Percentiles rank a stretch among this genome's conserved stretches.
Conservation (phyloP, 2,329 filamentous ascomycete genomes). For the Cytospora leucostoma region DNA sequence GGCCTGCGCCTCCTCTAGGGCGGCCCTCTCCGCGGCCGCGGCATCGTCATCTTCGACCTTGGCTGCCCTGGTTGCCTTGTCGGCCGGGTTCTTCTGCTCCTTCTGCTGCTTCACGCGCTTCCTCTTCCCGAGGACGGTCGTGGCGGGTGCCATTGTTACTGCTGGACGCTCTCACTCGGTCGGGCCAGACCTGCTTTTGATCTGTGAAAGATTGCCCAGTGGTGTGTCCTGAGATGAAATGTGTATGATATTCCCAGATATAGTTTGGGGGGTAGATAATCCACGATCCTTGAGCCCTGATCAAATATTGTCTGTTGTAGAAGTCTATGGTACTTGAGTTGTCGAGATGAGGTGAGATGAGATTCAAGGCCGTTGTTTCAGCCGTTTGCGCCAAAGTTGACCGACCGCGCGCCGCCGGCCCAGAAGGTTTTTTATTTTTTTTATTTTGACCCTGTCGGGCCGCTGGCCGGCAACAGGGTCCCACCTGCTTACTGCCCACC, state of each 20-base stretch:
- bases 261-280: neutral
- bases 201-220: neutral
- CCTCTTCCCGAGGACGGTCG: slow-evolving; percentile 24
- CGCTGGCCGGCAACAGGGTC: neutral
- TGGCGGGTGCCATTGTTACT: slow-evolving; percentile 14
- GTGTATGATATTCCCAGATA: neutral
- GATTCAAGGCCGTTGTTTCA: neutral
- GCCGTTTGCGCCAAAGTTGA: neutral
- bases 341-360: neutral
- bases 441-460: neutral
- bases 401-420: neutral
- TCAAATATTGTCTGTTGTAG: slow-evolving; percentile 1
- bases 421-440: neutral
- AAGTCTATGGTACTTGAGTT: neutral
- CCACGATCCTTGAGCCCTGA: neutral
- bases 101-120: slow-evolving; percentile 18
- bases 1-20: slow-evolving; percentile 63
- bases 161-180: neutral
- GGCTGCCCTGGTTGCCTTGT: neutral
- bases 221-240: neutral
- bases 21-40: slow-evolving; percentile 20
- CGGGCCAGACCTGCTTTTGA: slow-evolving; percentile 1
- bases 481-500: no score
- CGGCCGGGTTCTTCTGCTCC: slow-evolving; percentile 4
- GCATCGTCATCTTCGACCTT: slow-evolving; percentile 7